Evolutionary conservation across 2,329 filamentous ascomycete genomes (phyloP), one percentile per base, ranked within the genome.

Genomic region (Ophiostoma perfectum): DNA sequence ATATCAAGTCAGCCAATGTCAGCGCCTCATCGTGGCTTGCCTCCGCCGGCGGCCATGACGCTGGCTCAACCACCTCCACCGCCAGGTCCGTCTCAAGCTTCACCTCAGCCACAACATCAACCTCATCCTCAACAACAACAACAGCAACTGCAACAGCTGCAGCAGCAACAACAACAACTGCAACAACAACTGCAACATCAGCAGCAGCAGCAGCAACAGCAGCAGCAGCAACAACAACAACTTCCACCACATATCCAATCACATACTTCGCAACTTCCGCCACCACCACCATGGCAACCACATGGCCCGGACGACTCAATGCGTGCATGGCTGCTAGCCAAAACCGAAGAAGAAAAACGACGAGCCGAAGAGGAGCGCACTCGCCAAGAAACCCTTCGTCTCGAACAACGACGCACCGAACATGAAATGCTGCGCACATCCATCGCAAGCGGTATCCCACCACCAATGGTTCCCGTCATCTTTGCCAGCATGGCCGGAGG

Each of bases 311-410:
- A 91, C 74, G 89, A 92, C 49, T 84, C 87, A 2, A 90, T 91
- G 87, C 86, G 84, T 71, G 84, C 83, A 67, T 93, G 90, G 90
- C 80, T 92, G 36, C 78, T 84, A 67, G 87, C 90, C 67, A 91
- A 88, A 76, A 81, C 86, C 0, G 90, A 93, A 77, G 90, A 93
- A 75, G 90, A 93, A 74, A 86, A 83, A 75, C 84, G 87, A 70
- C 88, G 80, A 75, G 90, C 92, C 78, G 90, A 93, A 77, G 89
- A 92, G 77, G 89, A 92, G 77, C 89, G 84, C 73, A 86, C 84
- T 36, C 80, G 81, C 60, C 85, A 87, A 73, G 90, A 92, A 77
- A 80, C 81, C 44, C 78, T 91, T 60, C 87, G 87, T 39, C 78
- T 92, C 44, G 90, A 93, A 78, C 90, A 91, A 78, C 82, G 90